Conservation (phyloP, 345 rosid genomes). For the Bruguiera parviflora region DNA sequence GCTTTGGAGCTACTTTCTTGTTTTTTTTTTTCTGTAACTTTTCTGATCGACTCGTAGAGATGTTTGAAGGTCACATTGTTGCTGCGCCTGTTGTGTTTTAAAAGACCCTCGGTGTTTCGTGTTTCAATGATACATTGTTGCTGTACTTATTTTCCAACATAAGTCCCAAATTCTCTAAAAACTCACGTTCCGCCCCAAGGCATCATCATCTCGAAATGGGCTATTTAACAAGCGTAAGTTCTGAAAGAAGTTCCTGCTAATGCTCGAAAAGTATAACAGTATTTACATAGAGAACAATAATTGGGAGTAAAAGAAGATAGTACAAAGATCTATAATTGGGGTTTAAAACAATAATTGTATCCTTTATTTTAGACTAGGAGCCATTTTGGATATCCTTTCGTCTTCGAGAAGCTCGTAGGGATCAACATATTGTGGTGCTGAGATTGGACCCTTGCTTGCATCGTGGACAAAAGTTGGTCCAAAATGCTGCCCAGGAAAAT, state of each 20-base stretch:
- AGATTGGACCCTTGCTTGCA: conserved; percentile 34
- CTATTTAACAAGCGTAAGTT: neutral
- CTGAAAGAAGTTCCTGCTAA: conserved; percentile 3
- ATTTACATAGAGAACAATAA: conserved; percentile 23
- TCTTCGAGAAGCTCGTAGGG: conserved; percentile 79
- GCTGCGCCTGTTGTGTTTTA: too few relatives aligned
- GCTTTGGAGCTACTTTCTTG: too few relatives aligned
- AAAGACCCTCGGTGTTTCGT: too few relatives aligned
- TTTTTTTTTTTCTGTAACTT: too few relatives aligned
- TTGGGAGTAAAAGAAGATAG: conserved; percentile 10
- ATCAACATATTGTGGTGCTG: conserved; percentile 55
- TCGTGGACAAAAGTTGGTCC: conserved; percentile 75
- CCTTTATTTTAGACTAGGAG: conserved; percentile 53
- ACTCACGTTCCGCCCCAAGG: neutral
- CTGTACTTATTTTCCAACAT: too few relatives aligned
- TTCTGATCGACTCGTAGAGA: too few relatives aligned
- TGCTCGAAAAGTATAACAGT: neutral
- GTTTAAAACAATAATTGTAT: neutral
- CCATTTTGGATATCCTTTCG: conserved; percentile 64
- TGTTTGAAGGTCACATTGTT: too few relatives aligned
- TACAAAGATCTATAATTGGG: conserved; percentile 13
- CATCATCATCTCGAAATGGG: neutral
- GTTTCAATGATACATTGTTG: too few relatives aligned
- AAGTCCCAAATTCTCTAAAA: neutral
- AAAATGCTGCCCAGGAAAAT: conserved; percentile 49